phyloP scores from a whole-genome alignment of 2,329 filamentous ascomycete species.

The Tolypocladium amazonense region DNA sequence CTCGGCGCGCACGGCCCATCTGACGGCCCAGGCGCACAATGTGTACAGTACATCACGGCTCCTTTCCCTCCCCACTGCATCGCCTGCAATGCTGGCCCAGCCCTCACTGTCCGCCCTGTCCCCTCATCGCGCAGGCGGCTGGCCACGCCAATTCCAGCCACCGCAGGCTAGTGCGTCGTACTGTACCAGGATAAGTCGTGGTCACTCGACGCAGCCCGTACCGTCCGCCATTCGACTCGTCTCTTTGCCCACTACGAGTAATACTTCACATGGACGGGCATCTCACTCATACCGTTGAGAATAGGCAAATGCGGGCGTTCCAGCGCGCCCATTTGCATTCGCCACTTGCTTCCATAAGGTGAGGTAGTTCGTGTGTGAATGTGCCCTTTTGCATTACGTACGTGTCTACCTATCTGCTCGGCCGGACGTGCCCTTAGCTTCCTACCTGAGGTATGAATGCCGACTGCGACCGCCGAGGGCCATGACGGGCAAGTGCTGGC shows the following conservation, averaged over 20 bases:
- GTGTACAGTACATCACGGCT: not conserved
- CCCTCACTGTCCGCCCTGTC: not conserved
- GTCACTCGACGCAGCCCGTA: not conserved
- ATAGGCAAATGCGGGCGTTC: not conserved
- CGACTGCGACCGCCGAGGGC: not conserved
- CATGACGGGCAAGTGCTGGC: not conserved
- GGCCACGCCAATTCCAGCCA: slow-evolving; percentile 2
- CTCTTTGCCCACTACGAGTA: no score
- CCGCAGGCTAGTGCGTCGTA: not conserved
- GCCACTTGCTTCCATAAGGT: not conserved
- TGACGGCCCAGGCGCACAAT: not conserved
- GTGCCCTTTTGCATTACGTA: not conserved
- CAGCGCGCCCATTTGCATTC: not conserved
- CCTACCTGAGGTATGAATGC: no score
- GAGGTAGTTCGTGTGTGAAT: not conserved
- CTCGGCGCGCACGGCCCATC: not conserved
- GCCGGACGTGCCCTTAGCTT: not conserved
- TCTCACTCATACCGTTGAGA: not conserved
- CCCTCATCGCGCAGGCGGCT: not conserved
- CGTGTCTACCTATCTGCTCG: no score
- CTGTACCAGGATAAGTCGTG: not conserved
- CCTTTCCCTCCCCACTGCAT: not conserved
- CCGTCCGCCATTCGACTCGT: no score
- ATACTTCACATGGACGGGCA: no score
- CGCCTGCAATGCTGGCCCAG: not conserved